Evolutionary conservation across 129 eudicot genomes (phyloP).

Genomic region (Scalesia atractyloides): DNA sequence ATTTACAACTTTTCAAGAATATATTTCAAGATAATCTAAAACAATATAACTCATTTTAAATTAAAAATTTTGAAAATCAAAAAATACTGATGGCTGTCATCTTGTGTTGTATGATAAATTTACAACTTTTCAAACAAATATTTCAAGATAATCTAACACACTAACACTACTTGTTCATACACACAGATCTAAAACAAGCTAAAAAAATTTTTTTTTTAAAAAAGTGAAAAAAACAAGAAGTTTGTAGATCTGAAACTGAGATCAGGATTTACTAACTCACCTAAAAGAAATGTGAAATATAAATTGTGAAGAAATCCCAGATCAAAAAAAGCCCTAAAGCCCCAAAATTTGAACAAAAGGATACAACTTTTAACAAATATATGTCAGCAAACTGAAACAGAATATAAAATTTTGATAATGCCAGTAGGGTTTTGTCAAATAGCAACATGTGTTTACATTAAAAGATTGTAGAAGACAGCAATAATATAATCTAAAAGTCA

Average conservation of each 20-base stretch:
- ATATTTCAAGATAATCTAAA: constrained; percentile 11
- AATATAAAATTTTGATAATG: neutral
- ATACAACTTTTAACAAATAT: neutral
- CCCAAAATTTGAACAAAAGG: constrained; percentile 24
- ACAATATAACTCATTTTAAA: neutral
- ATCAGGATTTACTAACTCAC: constrained; percentile 34
- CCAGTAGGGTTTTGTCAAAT: neutral
- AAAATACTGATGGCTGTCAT: neutral
- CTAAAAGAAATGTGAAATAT: constrained; percentile 12
- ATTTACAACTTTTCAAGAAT: neutral
- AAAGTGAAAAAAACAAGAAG: too few relatives aligned
- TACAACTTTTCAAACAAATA: neutral
- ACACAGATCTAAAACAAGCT: constrained; percentile 17
- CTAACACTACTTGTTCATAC: neutral
- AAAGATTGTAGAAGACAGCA: neutral
- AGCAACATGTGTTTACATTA: neutral
- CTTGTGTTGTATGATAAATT: neutral
- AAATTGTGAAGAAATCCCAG: constrained; percentile 31
- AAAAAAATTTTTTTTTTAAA: neutral
- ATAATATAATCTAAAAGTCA: neutral
- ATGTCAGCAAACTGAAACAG: neutral
- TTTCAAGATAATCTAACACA: constrained; percentile 16
- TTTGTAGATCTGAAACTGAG: constrained; percentile 29
- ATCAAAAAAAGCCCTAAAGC: constrained; percentile 35
- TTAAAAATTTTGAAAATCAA: too few relatives aligned